Evolutionary conservation across 257 asterid species (phyloP).

Genomic region (Nicotiana benthamiana): DNA sequence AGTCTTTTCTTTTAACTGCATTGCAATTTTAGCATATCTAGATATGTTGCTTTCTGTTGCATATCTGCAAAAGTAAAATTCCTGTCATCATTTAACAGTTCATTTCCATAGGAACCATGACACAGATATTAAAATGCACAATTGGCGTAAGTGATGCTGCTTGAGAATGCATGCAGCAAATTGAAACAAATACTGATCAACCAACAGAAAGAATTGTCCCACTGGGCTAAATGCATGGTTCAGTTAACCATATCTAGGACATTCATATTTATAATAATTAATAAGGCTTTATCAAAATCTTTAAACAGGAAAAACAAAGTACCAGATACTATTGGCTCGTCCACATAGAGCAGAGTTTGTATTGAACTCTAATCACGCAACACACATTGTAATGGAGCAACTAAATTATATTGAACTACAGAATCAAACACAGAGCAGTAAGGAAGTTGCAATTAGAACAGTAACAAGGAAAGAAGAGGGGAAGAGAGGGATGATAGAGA

Average conservation of each 20-base stretch:
- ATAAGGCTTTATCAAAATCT: not conserved
- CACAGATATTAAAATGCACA: slow-evolving; percentile 1
- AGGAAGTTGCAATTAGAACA: no score
- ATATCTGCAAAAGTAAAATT: slow-evolving; percentile 48
- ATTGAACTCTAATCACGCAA: no score
- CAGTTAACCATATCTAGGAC: not conserved
- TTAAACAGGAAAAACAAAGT: not conserved
- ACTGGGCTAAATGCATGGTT: not conserved
- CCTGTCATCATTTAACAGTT: not conserved
- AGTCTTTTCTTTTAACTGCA: slow-evolving; percentile 69
- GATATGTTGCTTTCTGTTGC: slow-evolving; percentile 45
- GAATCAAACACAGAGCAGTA: no score
- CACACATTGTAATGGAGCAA: no score
- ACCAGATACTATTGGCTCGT: not conserved
- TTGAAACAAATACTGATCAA: not conserved
- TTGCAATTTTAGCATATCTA: slow-evolving; percentile 79
- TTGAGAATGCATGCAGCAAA: slow-evolving; percentile 5
- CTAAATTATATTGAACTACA: no score
- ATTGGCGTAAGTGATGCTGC: not conserved
- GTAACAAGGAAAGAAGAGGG: no score
- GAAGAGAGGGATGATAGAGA: no score
- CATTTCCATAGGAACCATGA: not conserved
- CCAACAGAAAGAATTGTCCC: not conserved
- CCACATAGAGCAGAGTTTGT: not conserved
- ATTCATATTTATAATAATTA: not conserved